Percentiles rank a stretch among this genome's conserved stretches.
phyloP scores from a whole-genome alignment of 2,329 filamentous ascomycete genomes.

The Fusarium cyanostomum region DNA sequence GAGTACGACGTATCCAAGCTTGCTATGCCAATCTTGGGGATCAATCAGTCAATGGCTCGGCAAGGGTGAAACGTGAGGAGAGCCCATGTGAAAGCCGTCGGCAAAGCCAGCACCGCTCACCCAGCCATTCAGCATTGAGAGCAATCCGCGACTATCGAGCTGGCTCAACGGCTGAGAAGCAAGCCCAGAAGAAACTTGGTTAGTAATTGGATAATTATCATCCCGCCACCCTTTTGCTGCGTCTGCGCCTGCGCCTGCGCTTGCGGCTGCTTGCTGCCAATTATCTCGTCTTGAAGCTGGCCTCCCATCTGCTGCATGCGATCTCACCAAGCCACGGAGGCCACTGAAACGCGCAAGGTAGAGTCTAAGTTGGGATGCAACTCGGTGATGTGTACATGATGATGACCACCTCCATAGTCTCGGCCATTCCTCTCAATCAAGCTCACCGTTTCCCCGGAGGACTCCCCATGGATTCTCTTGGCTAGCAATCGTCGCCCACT shows the following conservation, averaged over 20 bases:
- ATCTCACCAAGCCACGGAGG: neutral
- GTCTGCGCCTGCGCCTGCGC: neutral
- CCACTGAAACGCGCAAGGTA: neutral
- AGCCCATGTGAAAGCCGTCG: constrained; percentile 17
- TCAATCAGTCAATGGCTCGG: neutral
- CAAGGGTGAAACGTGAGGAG: neutral
- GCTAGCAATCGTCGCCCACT: neutral
- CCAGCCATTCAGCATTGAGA: neutral
- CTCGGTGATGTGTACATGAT: constrained; percentile 20
- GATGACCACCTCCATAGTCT: constrained; percentile 3
- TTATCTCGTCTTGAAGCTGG: neutral
- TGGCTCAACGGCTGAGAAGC: constrained; percentile 5
- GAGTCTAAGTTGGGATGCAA: constrained; percentile 6
- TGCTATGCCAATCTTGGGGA: neutral
- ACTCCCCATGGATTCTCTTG: neutral
- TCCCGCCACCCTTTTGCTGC: neutral
- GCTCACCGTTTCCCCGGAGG: constrained; percentile 1
- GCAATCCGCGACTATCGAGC: neutral
- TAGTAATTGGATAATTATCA: neutral
- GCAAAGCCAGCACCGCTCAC: neutral
- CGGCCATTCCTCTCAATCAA: constrained; percentile 7
- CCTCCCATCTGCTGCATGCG: neutral
- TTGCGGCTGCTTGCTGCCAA: neutral
- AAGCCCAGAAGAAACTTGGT: neutral
- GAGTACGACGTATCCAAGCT: neutral